Conservation (phyloP, 495 filamentous ascomycete genomes). For the Penicillium antarcticum region DNA sequence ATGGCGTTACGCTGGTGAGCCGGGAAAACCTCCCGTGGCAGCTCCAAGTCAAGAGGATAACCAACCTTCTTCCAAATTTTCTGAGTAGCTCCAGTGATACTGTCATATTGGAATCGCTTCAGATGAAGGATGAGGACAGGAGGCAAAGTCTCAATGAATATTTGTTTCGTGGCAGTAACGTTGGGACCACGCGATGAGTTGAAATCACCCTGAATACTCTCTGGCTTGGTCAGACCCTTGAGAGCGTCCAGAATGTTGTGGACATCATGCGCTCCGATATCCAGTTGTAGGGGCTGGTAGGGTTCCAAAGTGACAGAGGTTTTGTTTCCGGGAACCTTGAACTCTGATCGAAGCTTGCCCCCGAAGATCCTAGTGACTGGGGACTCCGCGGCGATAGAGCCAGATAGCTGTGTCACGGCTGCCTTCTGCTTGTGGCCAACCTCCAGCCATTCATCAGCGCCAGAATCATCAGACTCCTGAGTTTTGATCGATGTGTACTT, state of each 20-base stretch:
- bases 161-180: constrained; percentile 80
- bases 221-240: constrained; percentile 75
- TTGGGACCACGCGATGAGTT: constrained; percentile 75
- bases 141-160: constrained; percentile 90
- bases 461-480: constrained; percentile 38
- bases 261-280: constrained; percentile 81
- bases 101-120: constrained; percentile 96
- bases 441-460: constrained; percentile 76
- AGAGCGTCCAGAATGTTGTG: constrained; percentile 90
- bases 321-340: constrained; percentile 82
- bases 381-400: constrained; percentile 65
- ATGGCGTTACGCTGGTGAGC: constrained; percentile 64
- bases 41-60: constrained; percentile 90
- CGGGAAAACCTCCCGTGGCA: constrained; percentile 89
- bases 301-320: constrained; percentile 88
- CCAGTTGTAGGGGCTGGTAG: constrained; percentile 91
- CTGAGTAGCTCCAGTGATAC: constrained; percentile 76
- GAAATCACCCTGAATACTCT: constrained; percentile 84
- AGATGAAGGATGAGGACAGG: constrained; percentile 92
- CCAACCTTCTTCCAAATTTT: constrained; percentile 99
- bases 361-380: constrained; percentile 94
- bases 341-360: constrained; percentile 84
- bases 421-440: constrained; percentile 90
- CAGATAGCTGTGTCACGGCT: constrained; percentile 83
- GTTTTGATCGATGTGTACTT: constrained; percentile 45